Evolutionary conservation across 192 early-diverging fungal genomes (phyloP), one percentile per base, ranked within the genome.

Genomic region (Dissophora ornata): DNA sequence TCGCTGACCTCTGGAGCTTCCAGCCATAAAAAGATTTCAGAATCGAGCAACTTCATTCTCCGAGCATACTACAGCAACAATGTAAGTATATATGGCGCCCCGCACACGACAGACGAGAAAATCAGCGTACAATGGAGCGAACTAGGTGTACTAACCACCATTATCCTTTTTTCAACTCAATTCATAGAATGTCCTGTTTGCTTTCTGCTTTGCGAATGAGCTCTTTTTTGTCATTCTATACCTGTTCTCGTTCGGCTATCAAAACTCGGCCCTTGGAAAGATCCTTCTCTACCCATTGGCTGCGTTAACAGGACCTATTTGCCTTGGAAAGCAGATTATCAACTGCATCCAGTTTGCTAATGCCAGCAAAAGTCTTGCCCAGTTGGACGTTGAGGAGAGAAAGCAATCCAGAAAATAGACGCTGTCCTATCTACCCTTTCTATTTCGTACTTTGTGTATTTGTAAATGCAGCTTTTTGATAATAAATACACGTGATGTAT

Each of bases 301-400:
- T 49, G 30, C 42, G 3, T 36, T 70, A 24, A 80, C 57, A 42
- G 69, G 63, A 52, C 91, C 94, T 2, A 82, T 99, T 55, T 95
- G 87, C 65, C 79, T 85, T 40, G 85, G 90, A 55, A 99, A 99
- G 86, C 94, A 99, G 83, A 80, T 92, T 44, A 88, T 97, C 80
- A 99, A 96, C 75, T 88, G 96, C 41, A 88, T 99, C 26, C 98
- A 99, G 86, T 89, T 99, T 48, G 86, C 91, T 19, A 93, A 92
- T 53, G 96, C 98, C 7, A 89, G 89, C 67, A 83, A 90, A 62
- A 86, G 82, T 18, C 84, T 98, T 48, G 97, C 91, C 2, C 74
- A 73, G 22, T 62, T 89, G 40, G 97, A 98, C 55, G 55, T 85
- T 34, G 82, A 85, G 42, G 88, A 89, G 53, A 62, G 80, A 33